Evolutionary conservation across 75 land plant genomes (phyloP).

Genomic region (Sequoiadendron giganteum): DNA sequence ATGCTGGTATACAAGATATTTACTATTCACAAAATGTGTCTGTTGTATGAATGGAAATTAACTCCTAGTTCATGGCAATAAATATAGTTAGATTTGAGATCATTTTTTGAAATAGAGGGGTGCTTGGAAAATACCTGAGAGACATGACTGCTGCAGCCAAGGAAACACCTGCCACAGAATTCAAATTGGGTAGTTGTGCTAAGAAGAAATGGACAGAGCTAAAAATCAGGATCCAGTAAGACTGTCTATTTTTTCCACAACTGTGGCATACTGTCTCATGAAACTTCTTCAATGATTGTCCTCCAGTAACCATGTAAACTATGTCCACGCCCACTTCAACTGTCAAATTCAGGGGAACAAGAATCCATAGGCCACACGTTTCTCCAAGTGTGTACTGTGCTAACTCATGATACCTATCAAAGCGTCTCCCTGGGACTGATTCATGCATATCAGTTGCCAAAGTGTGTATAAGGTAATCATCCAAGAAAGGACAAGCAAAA

Average conservation of each 20-base stretch:
- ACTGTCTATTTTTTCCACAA: conserved; percentile 33
- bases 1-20: background rate
- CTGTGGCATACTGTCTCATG: conserved; percentile 37
- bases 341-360: conserved; percentile 40
- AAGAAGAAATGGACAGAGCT: conserved; percentile 75
- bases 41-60: background rate
- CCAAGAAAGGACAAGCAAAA: conserved; percentile 6
- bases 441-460: conserved; percentile 16
- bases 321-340: conserved; percentile 45
- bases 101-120: background rate
- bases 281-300: conserved; percentile 26
- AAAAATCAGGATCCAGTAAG: conserved; percentile 80
- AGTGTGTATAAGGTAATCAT: conserved; percentile 10
- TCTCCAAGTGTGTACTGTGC: conserved; percentile 45
- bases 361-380: conserved; percentile 43
- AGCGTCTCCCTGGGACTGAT: conserved; percentile 5
- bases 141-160: conserved; percentile 91
- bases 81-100: background rate
- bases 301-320: conserved; percentile 58
- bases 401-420: conserved; percentile 50
- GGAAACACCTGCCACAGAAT: conserved; percentile 78
- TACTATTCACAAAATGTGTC: background rate
- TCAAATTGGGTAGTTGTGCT: conserved; percentile 80
- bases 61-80: background rate
- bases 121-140: conserved; percentile 36